Evolutionary conservation across 1,139 yeast genomes (phyloP), one percentile per base, ranked within the genome.

Genomic region (Diutina mesorugosa): DNA sequence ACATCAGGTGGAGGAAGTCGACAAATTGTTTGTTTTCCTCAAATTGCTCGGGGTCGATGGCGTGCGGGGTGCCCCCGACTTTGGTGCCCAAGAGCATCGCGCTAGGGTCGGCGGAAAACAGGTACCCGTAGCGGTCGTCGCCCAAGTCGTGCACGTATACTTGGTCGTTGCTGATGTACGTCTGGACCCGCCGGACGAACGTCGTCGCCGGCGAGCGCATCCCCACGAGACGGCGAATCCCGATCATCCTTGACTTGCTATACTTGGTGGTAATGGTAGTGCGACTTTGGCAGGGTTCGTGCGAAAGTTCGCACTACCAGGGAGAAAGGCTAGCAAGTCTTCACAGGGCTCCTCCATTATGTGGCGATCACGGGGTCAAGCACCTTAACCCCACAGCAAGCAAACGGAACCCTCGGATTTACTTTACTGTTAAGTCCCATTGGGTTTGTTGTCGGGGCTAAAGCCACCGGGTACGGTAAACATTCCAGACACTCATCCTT

Each of bases 71-170:
- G 18, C 66, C 58, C 57, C 53, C 53, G 12, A 6, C 10, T 16
- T 50, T 50, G 10, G 56, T 58, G 0, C 78, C 77, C 16, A 72
- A 63, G 18, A 67, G 64, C 58, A 65, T 70, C 68, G 69, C 65
- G 0, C 64, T 46, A 1, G 81, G 74, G 55, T 71, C 63, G 32
- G 68, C 59, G 0, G 76, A 71, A 56, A 77, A 12, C 45, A 38
- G 32, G 35, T 50, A 50, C 16, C 26, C 41, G 12, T n/a, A 50
- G 10, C 21, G n/a, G n/a, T 10, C 7, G 21, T 30, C 0, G 41
- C 41, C 29, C 16, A 32, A 12, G 6, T 50, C 53, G 32, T 50
- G 53, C 8, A 50, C 45, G 18, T 6, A 50, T 4, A 50, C 29
- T n/a, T 50, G 53, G 21, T 38, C 41, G 45, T 50, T 50, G 18